Evolutionary conservation across 768 basidiomycete species (phyloP), one percentile per base, ranked within the genome.

Genomic region (Amanita rubescens): DNA sequence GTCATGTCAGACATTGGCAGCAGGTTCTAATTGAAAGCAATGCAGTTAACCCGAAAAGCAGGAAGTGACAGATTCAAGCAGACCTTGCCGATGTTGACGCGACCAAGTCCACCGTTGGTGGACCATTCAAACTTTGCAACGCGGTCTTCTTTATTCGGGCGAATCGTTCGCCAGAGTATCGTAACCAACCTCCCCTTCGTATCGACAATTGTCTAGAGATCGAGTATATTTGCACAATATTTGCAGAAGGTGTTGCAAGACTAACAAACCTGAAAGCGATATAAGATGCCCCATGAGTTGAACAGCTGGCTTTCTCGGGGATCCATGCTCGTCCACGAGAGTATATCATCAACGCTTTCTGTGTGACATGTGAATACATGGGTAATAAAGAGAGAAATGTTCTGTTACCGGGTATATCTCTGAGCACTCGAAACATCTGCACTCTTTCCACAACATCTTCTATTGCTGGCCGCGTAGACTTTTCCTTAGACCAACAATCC

Each of bases 121-220:
- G 86, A 79, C 90, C 90, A 93, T 69, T 93, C 90, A 51, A 92
- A 80, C 71, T 84, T 90, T 59, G 90, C 90, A 63, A 91, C 84
- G 43, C 88, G 84, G 67, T 93, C 90, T 71, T 91, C 89, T 66
- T 86, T 89, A 71, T 85, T 88, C 55, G 85, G 77, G 49, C 89
- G 85, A 61, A 88, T 84, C n/a, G 84, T 72, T 55, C 87, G 82
- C 81, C 80, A 89, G 53, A 92, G 73, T 17, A 85, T 90, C 20
- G 89, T 90, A 51, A 85, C 77, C 60, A 77, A 84, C 63, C 81
- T 78, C 19, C 87, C 88, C 59, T 71, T 84, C 55, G 74, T 69
- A 61, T 68, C 75, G 48, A 80, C 76, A 27, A 76, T 76, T 39
- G 89, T 90, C 89, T 90, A 63, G n/a, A 62, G 54, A 56, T 37